These are phyloP conservation scores for Blechomonas ayalai DNA, from an alignment of 208 protist species.

Conservation along the genomic window DNA sequence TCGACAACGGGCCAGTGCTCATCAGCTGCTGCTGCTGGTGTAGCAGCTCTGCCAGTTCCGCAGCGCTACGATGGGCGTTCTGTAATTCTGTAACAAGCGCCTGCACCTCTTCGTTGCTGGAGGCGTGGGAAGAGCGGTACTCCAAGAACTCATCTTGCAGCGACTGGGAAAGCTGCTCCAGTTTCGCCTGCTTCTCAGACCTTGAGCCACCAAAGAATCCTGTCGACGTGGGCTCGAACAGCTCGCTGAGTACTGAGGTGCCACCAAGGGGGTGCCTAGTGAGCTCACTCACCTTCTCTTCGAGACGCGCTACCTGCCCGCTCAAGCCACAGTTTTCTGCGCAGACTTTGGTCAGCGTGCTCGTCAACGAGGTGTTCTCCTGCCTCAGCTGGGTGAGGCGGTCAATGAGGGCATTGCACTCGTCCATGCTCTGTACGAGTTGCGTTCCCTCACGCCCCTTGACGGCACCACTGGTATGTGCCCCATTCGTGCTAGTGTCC, in stretches of 20 bases:
- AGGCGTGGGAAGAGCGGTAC: conserved; percentile 63
- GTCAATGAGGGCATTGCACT: conserved; percentile 53
- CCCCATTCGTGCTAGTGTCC: no score
- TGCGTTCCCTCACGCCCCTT: conserved; percentile 12
- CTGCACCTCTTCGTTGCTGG: conserved; percentile 79
- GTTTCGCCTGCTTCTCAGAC: conserved; percentile 42
- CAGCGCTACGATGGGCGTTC: conserved; percentile 41
- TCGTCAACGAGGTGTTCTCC: conserved; percentile 49
- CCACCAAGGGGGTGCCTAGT: conserved; percentile 20
- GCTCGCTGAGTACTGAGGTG: conserved; percentile 49
- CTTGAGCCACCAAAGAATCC: conserved; percentile 79
- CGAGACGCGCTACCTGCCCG: conserved; percentile 13
- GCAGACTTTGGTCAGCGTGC: conserved; percentile 59
- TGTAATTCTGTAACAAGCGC: conserved; percentile 58
- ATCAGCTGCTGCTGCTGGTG: conserved; percentile 61
- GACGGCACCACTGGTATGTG: not conserved
- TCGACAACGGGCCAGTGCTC: conserved; percentile 25
- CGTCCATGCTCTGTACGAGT: conserved; percentile 30
- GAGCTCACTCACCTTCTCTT: conserved; percentile 38
- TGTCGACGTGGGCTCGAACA: conserved; percentile 75
- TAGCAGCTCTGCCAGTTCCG: conserved; percentile 44
- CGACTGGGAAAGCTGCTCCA: conserved; percentile 47
- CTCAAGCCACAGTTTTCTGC: conserved; percentile 74
- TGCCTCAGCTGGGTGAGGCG: conserved; percentile 57
- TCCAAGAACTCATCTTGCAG: conserved; percentile 70